Base-by-base conservation (phyloP, 2,329 filamentous ascomycete species). In the Hypoxylon sp. region DNA sequence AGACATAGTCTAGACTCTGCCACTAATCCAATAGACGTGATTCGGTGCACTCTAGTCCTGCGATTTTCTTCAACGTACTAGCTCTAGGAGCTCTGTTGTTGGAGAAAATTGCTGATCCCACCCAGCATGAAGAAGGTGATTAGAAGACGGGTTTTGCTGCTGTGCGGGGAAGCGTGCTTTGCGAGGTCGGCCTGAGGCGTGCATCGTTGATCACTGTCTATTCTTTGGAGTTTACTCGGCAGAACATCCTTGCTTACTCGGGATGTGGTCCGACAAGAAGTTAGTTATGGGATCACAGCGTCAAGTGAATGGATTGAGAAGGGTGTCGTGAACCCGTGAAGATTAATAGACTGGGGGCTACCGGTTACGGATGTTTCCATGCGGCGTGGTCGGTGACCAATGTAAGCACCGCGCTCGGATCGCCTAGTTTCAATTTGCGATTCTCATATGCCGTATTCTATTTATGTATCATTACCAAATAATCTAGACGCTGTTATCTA, bases 71-170 rank as follows among this genome's bases (percentile, higher is more conserved):
- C n/a, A 47, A 52, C 11, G 31, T 62, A 46, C 46, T 52, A 61
- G 27, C 51, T 69, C 54, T 63, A 32, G 51, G 15, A 58, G 55
- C 44, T 58, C 47, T 37, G 48, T 64, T 15, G 60, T 69, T 69
- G 64, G 67, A 65, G 64, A 69, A 65, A 42, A 17, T 55, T 65
- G 67, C 67, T 69, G 67, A 69, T 69, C 67, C 19, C 60, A 64
- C 59, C 60, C 44, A 53, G 59, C 59, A 58, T 61, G n/a, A 59
- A 60, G 55, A 65, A 61, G 44, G 50, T 32, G 50, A 35, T 24
- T 21, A 29, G 21, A 31, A 37, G 15, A 37, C 29, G 46, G 51
- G 19, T 57, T 65, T 54, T 35, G 24, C 42, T 58, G 55, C 55
- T 67, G 60, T 69, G 67, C 67, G 67, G 67, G 67, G 67, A 69